These are phyloP conservation scores for Tilletiopsis washingtonensis DNA, from an alignment of 1,284 basidiomycete species.

Conservation along the genomic window DNA sequence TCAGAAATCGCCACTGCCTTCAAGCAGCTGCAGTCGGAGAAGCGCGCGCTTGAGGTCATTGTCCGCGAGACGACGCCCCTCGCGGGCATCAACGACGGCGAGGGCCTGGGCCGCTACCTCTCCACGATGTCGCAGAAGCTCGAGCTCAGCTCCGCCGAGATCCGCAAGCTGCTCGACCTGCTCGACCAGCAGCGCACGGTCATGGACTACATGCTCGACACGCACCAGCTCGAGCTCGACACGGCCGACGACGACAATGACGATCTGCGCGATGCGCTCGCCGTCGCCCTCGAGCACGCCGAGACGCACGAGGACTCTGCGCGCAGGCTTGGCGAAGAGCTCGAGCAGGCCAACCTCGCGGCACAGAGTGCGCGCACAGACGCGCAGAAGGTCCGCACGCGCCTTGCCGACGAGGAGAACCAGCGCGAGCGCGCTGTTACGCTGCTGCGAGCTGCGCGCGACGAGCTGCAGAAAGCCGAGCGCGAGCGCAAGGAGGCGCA, in stretches of 20 bases:
- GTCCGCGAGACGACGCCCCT: slow-evolving; percentile 34
- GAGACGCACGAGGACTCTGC: slow-evolving; percentile 11
- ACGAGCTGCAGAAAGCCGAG: slow-evolving; percentile 15
- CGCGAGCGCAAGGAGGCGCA: background rate
- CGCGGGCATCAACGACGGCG: slow-evolving; percentile 17
- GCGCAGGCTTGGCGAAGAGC: slow-evolving; percentile 15
- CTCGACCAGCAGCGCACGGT: slow-evolving; percentile 35
- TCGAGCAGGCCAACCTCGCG: slow-evolving; percentile 17
- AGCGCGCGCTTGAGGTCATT: slow-evolving; percentile 27
- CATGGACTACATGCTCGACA: slow-evolving; percentile 39
- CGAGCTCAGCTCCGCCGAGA: slow-evolving; percentile 22
- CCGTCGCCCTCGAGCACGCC: slow-evolving; percentile 7
- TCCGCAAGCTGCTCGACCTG: slow-evolving; percentile 31
- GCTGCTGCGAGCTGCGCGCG: slow-evolving; percentile 14
- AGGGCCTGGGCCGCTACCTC: slow-evolving; percentile 22
- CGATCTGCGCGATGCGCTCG: slow-evolving; percentile 17
- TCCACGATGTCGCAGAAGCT: slow-evolving; percentile 22
- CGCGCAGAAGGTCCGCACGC: slow-evolving; percentile 9
- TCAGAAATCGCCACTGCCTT: slow-evolving; percentile 29
- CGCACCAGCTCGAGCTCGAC: slow-evolving; percentile 28
- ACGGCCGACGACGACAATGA: slow-evolving; percentile 26
- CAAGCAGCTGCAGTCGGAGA: slow-evolving; percentile 37
- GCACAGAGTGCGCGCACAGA: slow-evolving; percentile 19
- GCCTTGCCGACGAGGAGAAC: slow-evolving; percentile 15
- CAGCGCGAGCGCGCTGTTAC: slow-evolving; percentile 20